These are phyloP conservation scores for Phytophthora quininea DNA, from an alignment of 352 stramenopile genomes.

Conservation along the genomic window DNA sequence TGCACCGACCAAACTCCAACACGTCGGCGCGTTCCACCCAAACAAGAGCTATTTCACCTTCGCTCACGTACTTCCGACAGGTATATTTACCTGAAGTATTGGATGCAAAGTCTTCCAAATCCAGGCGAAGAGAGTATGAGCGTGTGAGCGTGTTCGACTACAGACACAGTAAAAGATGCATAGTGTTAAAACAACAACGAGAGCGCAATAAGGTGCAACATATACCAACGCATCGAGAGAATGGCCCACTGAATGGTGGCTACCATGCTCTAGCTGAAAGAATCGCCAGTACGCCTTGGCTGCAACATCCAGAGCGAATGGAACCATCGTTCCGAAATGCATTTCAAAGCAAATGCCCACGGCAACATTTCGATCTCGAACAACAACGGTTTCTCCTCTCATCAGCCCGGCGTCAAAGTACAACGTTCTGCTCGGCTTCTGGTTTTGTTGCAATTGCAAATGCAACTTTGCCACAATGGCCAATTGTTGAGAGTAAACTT, in stretches of 20 bases:
- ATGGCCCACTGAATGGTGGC: not conserved
- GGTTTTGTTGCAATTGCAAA: constrained; percentile 2
- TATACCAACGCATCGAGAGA: constrained; percentile 7
- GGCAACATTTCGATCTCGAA: not conserved
- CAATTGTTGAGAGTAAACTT: constrained; percentile 16
- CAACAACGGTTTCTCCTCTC: constrained; percentile 6
- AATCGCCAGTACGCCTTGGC: constrained; percentile 23
- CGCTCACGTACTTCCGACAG: constrained; percentile 36
- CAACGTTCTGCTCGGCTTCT: not conserved
- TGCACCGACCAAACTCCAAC: constrained; percentile 28
- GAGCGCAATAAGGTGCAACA: no score
- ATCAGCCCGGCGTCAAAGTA: constrained; percentile 5
- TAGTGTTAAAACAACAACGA: no score
- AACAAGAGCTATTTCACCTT: constrained; percentile 32
- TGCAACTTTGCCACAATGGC: constrained; percentile 1
- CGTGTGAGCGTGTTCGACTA: constrained; percentile 7
- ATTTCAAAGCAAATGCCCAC: constrained; percentile 13
- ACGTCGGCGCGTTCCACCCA: constrained; percentile 43
- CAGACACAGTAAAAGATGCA: not conserved
- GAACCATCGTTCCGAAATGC: constrained; percentile 16
- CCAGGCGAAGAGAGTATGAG: constrained; percentile 16
- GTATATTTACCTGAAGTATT: constrained; percentile 44
- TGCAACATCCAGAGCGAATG: constrained; percentile 24
- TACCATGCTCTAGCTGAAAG: constrained; percentile 14
- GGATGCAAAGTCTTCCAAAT: constrained; percentile 20